Evolutionary conservation across 371 early-diverging fungal species (phyloP).

Genomic region (Sporodiniella umbellata): DNA sequence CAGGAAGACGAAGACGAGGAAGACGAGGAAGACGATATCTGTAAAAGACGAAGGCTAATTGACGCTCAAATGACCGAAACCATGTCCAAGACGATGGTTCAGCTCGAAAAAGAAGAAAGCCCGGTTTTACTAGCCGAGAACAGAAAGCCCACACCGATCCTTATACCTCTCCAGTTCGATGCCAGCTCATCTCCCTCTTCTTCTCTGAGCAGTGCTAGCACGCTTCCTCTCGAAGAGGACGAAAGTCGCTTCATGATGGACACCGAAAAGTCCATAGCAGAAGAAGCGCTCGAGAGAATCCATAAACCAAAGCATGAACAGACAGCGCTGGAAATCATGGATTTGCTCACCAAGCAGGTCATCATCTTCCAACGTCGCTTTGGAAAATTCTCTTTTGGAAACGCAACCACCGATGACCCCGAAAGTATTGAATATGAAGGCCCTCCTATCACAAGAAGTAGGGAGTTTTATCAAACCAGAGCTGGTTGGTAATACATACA

Average conservation of each 20-base stretch:
- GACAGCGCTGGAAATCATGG: conserved; percentile 45
- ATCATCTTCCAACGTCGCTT: conserved; percentile 43
- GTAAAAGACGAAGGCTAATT: conserved; percentile 8
- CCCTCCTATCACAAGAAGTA: conserved; percentile 3
- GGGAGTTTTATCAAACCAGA: conserved; percentile 1
- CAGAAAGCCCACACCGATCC: conserved; percentile 22
- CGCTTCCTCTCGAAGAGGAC: conserved; percentile 15
- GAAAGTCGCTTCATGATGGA: conserved; percentile 2
- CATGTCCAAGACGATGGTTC: conserved; percentile 10
- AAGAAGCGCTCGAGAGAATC: conserved; percentile 22
- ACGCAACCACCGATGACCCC: conserved; percentile 1
- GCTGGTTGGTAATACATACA: not conserved
- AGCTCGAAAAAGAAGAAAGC: conserved; percentile 3
- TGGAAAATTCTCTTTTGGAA: conserved; percentile 25
- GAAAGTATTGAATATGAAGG: conserved; percentile 3
- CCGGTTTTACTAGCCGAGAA: conserved; percentile 1
- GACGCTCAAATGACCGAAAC: conserved; percentile 17
- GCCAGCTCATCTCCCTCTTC: conserved; percentile 19
- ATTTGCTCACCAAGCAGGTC: conserved; percentile 34
- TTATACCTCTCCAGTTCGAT: conserved; percentile 27
- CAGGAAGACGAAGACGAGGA: conserved; percentile 12
- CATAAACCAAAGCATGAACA: conserved; percentile 11
- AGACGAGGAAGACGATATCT: conserved; percentile 6
- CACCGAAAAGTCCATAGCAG: conserved; percentile 27
- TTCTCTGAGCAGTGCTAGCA: conserved; percentile 35